phyloP scores from a whole-genome alignment of 148 eudicot genomes.

The Rhododendron henanense region DNA sequence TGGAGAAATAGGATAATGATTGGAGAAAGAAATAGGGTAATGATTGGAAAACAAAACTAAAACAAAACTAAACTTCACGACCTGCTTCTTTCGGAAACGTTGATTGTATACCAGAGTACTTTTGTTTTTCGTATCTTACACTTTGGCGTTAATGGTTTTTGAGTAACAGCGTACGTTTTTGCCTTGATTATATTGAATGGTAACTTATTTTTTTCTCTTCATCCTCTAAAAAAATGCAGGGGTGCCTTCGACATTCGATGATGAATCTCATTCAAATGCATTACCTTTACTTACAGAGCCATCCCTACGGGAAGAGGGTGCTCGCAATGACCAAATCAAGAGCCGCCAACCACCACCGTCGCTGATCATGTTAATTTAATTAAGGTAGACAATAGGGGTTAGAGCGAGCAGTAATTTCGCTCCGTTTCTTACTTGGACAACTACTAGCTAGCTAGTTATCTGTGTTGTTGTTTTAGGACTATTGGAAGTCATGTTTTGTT shows the following conservation, averaged over 20 bases:
- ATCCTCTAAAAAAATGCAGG: not conserved
- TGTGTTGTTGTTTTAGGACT: not conserved
- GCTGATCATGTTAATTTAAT: not conserved
- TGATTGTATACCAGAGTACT: too few relatives aligned
- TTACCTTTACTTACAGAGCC: slow-evolving; percentile 28
- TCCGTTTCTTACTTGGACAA: not conserved
- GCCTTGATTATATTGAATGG: not conserved
- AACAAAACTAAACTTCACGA: too few relatives aligned
- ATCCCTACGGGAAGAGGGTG: slow-evolving; percentile 43
- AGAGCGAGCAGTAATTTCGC: not conserved
- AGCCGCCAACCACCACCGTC: not conserved
- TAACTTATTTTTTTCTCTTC: not conserved
- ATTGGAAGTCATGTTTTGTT: not conserved
- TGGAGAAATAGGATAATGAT: too few relatives aligned
- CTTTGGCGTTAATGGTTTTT: too few relatives aligned
- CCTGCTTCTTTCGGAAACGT: too few relatives aligned
- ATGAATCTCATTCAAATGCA: slow-evolving; percentile 7
- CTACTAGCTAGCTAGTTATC: not conserved
- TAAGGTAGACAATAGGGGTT: not conserved
- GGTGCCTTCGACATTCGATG: slow-evolving; percentile 7
- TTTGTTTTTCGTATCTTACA: too few relatives aligned
- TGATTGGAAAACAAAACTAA: too few relatives aligned
- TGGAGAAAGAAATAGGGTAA: too few relatives aligned
- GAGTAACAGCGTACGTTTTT: too few relatives aligned
- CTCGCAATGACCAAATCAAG: slow-evolving; percentile 7